Evolutionary conservation across 2,329 filamentous ascomycete genomes (phyloP).

Genomic region (Triangularia setosa): DNA sequence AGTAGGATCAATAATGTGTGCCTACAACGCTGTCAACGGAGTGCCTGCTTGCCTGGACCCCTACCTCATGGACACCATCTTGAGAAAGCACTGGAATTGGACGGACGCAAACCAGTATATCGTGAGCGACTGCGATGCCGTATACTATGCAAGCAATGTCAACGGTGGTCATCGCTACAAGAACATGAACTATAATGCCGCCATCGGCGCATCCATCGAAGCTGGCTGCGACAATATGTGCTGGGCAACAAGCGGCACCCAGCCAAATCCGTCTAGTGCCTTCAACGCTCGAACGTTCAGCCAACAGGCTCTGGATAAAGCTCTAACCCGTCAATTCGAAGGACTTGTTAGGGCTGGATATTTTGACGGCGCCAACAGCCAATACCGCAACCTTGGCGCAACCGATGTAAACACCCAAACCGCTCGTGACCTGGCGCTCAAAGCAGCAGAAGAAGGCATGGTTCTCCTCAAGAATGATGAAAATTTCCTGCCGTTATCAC

Average conservation of each 20-base stretch:
- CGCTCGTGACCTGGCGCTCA: constrained; percentile 52
- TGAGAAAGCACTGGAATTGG: constrained; percentile 64
- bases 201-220: constrained; percentile 20
- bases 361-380: constrained; percentile 47
- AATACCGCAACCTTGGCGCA: constrained; percentile 51
- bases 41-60: constrained; percentile 54
- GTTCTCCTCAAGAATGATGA: constrained; percentile 54
- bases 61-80: constrained; percentile 55
- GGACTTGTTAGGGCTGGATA: constrained; percentile 54
- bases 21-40: constrained; percentile 62
- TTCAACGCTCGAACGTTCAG: constrained; percentile 38
- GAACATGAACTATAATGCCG: constrained; percentile 15
- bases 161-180: constrained; percentile 25
- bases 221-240: constrained; percentile 25
- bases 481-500: constrained; percentile 43
- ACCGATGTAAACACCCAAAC: constrained; percentile 52
- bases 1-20: constrained; percentile 56
- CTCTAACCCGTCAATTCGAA: constrained; percentile 49
- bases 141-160: constrained; percentile 27
- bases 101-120: constrained; percentile 57
- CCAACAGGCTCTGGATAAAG: constrained; percentile 43
- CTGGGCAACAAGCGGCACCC: constrained; percentile 22
- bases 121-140: constrained; percentile 61
- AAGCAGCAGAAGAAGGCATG: constrained; percentile 46
- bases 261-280: constrained; percentile 15